Conservation (phyloP, 805 yeast genomes). For the Saturnispora gosingensis region DNA sequence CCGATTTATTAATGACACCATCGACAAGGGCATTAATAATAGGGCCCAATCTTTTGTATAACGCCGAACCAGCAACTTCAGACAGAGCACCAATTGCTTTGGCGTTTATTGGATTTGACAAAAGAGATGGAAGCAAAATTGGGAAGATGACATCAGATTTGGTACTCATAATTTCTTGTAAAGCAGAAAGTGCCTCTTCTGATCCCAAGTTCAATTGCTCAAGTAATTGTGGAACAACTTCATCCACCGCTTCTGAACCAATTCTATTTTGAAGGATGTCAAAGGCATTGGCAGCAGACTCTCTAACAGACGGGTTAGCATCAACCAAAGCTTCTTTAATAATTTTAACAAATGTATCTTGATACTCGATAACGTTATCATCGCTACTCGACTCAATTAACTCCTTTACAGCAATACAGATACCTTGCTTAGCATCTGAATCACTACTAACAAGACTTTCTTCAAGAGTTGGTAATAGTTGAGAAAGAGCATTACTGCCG, state of each 20-base stretch:
- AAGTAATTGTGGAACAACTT: constrained; percentile 76
- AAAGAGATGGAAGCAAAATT: constrained; percentile 74
- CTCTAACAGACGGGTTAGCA: constrained; percentile 63
- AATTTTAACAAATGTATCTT: constrained; percentile 60
- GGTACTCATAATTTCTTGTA: constrained; percentile 85
- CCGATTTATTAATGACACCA: constrained; percentile 35
- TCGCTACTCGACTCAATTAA: constrained; percentile 64
- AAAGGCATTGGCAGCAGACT: constrained; percentile 85
- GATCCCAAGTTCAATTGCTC: constrained; percentile 52
- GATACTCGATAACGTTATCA: constrained; percentile 54
- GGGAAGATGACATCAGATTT: constrained; percentile 92
- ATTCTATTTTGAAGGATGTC: constrained; percentile 75
- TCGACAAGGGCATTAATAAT: constrained; percentile 69
- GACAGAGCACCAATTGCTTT: constrained; percentile 79
- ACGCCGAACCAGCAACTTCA: constrained; percentile 78
- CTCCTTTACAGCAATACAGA: constrained; percentile 87
- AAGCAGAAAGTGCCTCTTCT: constrained; percentile 73
- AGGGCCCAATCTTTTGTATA: constrained; percentile 60
- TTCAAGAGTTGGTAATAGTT: constrained; percentile 77
- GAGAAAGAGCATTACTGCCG: constrained; percentile 77
- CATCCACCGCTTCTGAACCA: constrained; percentile 83
- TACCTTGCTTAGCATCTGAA: constrained; percentile 89
- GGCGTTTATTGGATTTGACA: constrained; percentile 83
- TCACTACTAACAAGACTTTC: constrained; percentile 51
- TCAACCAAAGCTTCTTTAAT: constrained; percentile 77